phyloP scores from a whole-genome alignment of 306 rosid genomes.

The Quercus cerris region DNA sequence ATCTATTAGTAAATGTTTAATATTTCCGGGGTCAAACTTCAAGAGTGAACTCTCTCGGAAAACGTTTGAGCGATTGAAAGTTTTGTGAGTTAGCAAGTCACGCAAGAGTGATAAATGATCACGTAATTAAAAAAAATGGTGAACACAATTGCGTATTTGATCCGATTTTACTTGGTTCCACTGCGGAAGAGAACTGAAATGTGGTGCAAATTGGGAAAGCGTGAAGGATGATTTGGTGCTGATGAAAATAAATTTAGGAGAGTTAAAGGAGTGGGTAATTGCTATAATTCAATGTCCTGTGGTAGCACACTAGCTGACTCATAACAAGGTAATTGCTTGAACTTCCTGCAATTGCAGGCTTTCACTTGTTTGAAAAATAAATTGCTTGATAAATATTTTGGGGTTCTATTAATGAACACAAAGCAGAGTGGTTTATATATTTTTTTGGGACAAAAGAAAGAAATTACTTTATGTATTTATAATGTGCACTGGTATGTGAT shows the following conservation, averaged over 20 bases:
- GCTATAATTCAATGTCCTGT: conserved; percentile 5
- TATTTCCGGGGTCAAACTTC: background rate
- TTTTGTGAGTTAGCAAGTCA: background rate
- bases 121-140: background rate
- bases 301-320: background rate
- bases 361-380: conserved; percentile 4
- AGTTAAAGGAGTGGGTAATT: background rate
- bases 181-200: background rate
- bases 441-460: background rate
- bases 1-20: background rate
- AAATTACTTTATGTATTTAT: conserved; percentile 8
- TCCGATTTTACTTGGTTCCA: background rate
- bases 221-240: background rate
- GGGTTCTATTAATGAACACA: background rate
- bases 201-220: conserved; percentile 1
- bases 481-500: background rate
- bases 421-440: background rate
- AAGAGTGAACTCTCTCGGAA: background rate
- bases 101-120: background rate
- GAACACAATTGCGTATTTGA: background rate
- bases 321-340: conserved; percentile 6
- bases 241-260: background rate
- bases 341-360: conserved; percentile 6
- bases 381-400: conserved; percentile 8
- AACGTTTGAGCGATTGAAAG: background rate